Base-by-base conservation (phyloP, 768 basidiomycete genomes). In the Pisolithus microcarpus region DNA sequence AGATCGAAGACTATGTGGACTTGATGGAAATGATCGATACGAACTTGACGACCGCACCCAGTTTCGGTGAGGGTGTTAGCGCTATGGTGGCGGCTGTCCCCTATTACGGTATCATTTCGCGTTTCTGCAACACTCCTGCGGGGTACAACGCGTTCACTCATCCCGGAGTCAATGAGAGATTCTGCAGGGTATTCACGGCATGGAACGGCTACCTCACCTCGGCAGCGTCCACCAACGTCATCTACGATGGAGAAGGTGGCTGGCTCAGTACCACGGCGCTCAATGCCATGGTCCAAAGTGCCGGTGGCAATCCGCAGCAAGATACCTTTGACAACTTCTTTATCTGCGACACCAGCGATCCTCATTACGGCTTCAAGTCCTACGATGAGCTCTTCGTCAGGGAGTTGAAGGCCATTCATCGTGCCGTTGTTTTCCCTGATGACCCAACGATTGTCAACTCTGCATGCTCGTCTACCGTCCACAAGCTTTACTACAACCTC, bases 301-400 rank as follows among this genome's bases (percentile, higher is more conserved):
- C 54, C 10, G 54, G 56, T 38, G 52, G 40, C 46, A 51, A 55
- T 13, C 57, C 57, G 34, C 9, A 23, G 6, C 10, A 44, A 26
- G 13, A 44, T 9, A 16, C 39, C 10, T 80, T 80, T 49, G 58
- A 58, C 5, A 52, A 71, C 11, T 65, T 68, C 19, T 79, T 67
- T 58, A 57, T 67, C 10, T 76, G 72, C 50, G 63, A 78, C 49
- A 72, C 76, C 0, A 52, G 57, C 1, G 62, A 61, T 1, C 55
- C 64, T 16, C 56, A 78, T 52, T 64, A 72, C 53, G 81, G 82
- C 0, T 79, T 65, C 61, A 62, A 8, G 0, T 73, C 72, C 46
- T 79, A 66, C 78, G 81, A 82, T 49, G 70, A 76, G 55, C 82
- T 80, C 69, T 85, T 85, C 61, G 74, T 66, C 19, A 61, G 81